Evolutionary conservation across 179 eudicot species (phyloP), one percentile per base, ranked within the genome.

Genomic region (Drosera spatulata): DNA sequence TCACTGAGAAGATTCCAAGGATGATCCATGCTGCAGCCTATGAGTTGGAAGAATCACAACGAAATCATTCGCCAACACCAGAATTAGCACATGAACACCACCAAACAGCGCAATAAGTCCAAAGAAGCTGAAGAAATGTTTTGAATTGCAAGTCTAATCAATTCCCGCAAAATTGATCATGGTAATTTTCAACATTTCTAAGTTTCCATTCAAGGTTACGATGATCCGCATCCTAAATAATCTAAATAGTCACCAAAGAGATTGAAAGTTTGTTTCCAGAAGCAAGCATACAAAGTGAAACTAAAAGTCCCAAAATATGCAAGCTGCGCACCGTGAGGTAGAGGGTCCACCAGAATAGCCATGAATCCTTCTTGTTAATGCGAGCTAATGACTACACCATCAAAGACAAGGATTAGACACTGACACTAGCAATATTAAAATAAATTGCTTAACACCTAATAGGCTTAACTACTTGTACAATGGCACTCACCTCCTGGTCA

Each of bases 321-420:
- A 22, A 22, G 33, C 33, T 22, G 61, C 86, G 79, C 71, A 88
- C 98, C 10, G 89, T 76, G 47, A 91, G 87, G 76, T 88, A 91
- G 69, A 85, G 80, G 66, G 96, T 91, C 98, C 98, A 91, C 98
- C 98, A 91, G 70, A 91, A 91, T 66, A 91, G 82, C 95, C 96
- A 88, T 22, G 98, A 85, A 78, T 91, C 98, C 82, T 91, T 88
- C 80, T 88, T 88, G 79, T 91, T 91, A 77, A 91, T 79, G 61
- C 91, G 87, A 68, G 98, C 85, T 84, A 91, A 62, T 64, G 96
- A 91, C 98, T 91, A n/a, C 53, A 59, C 37, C 33, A 62, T 53
- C 48, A 50, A 40, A 64, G 64, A 22, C 55, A 53, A 66, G 53
- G 59, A 52, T 64, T 47, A 67, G 53, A 59, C 14, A 7, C 37